phyloP scores from a whole-genome alignment of 2,329 filamentous ascomycete genomes.

The Penicillium digitatum region DNA sequence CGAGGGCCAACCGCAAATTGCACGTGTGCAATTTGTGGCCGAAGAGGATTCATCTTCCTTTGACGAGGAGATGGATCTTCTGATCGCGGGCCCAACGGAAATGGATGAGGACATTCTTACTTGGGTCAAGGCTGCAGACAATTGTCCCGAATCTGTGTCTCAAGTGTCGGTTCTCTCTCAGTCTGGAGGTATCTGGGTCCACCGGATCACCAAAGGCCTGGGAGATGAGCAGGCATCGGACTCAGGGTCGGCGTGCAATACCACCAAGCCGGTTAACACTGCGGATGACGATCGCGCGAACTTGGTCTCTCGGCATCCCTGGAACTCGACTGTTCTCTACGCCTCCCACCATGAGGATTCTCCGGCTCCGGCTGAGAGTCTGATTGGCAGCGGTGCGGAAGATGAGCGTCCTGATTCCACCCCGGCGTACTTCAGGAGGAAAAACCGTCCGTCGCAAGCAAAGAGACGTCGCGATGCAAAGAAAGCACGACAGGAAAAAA shows the following conservation, averaged over 20 bases:
- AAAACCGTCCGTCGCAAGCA: conserved; percentile 1
- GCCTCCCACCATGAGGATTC: neutral
- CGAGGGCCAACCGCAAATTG: neutral
- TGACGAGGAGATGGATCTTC: neutral
- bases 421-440: neutral
- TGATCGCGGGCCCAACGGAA: neutral
- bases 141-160: neutral
- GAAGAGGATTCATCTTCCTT: neutral
- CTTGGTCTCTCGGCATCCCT: neutral
- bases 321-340: neutral
- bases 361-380: neutral
- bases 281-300: neutral
- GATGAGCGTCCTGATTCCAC: neutral
- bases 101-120: neutral
- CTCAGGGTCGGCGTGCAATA: neutral
- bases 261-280: neutral
- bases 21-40: neutral
- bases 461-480: neutral
- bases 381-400: neutral
- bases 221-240: neutral
- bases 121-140: neutral
- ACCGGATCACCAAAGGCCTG: neutral
- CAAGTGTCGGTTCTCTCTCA: neutral
- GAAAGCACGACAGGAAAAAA: neutral
- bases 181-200: neutral